Evolutionary conservation across 225 moss, liverwort and hornwort genomes (phyloP).

Genomic region (Thuidium tamariscinum): DNA sequence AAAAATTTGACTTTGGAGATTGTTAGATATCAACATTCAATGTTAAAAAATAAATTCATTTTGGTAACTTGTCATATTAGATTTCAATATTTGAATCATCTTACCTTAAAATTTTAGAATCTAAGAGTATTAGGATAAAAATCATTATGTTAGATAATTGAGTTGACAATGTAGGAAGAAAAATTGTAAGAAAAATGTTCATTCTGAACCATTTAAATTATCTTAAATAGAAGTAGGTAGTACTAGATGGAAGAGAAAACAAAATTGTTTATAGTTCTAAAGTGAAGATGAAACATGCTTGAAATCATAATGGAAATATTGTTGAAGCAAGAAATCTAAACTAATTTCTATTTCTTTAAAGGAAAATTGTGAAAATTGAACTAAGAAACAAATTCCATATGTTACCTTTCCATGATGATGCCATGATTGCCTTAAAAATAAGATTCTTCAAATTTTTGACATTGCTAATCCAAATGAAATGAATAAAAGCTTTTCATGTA

Average conservation of each 20-base stretch:
- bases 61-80: neutral
- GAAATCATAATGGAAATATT: neutral
- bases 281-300: neutral
- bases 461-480: neutral
- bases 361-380: neutral
- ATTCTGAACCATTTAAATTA: neutral
- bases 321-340: fast-evolving
- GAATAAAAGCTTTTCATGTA: neutral
- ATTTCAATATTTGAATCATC: neutral
- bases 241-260: neutral
- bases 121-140: fast-evolving
- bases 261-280: neutral
- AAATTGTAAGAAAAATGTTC: fast-evolving
- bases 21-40: neutral
- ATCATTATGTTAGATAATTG: neutral
- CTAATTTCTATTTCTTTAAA: fast-evolving
- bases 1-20: fast-evolving
- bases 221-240: neutral
- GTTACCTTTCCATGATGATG: neutral
- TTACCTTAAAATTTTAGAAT: neutral
- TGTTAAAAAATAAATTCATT: neutral
- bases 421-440: neutral
- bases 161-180: neutral
- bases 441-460: neutral
- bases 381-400: neutral